Evolutionary conservation across 2,329 filamentous ascomycete species (phyloP), one percentile per base, ranked within the genome.

Genomic region (Pseudogymnoascus sp.): DNA sequence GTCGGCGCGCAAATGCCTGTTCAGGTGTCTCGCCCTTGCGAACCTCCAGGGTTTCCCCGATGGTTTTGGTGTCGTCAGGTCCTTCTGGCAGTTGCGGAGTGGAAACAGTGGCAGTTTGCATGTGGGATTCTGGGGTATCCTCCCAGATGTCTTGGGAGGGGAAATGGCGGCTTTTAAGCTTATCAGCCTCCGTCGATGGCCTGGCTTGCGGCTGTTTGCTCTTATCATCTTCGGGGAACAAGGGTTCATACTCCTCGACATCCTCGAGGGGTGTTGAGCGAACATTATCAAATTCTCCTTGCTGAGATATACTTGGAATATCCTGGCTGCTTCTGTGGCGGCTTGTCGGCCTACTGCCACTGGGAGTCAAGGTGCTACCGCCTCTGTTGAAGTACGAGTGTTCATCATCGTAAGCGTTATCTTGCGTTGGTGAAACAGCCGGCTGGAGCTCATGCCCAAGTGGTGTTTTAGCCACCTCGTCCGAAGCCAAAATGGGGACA

Each of bases 71-170:
- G 18, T 61, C 64, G 22, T 67, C 66, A 12, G 61, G 60, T 12
- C 81, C 78, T 62, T 78, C 79, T 0, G 79, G 77, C 32, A 81
- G 70, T 68, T 91, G 89, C 1, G 91, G 91, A 0, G 90, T 94
- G 2, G 88, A 90, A 6, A 97, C 93, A 63, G 90, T 91, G 2
- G 92, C 86, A 34, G 84, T 87, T 69, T 82, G 85, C 69, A 94
- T 86, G 59, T 90, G 79, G 74, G 91, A 96, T 70, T 86, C 88
- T 3, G 95, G 94, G 0, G 91, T 88, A 72, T 99, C 95, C 76
- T 99, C 94, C 94, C 94, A 99, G 39, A 97, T 84, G 72, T 99
- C 94, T 72, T 92, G 89, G 73, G 92, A 97, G 1, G 94, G 94
- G 74, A 99, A 99, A 64, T 88, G 87, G 65, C 84, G 83, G 63